Evolutionary conservation across 805 yeast species (phyloP).

Genomic region (Candida odintsovae): DNA sequence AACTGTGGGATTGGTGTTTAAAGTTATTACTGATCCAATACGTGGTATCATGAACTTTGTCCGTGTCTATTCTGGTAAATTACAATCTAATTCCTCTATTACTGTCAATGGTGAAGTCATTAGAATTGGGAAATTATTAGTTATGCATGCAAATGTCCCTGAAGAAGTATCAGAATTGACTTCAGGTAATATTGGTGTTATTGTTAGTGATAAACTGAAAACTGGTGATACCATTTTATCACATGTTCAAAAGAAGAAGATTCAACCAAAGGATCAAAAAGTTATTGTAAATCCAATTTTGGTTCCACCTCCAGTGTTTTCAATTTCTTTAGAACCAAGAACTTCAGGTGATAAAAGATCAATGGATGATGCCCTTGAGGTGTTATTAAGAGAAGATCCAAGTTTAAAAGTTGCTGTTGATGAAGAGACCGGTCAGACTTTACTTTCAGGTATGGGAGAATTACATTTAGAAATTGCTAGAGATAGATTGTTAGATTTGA

Average conservation of each 20-base stretch:
- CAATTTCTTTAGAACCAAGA: constrained; percentile 75
- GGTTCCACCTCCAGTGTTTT: constrained; percentile 91
- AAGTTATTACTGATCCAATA: constrained; percentile 79
- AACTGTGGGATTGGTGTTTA: constrained; percentile 82
- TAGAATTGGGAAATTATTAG: constrained; percentile 58
- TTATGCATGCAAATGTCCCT: constrained; percentile 87
- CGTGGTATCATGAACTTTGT: constrained; percentile 82
- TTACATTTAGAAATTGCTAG: constrained; percentile 84
- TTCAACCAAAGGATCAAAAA: constrained; percentile 36
- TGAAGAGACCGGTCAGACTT: constrained; percentile 84
- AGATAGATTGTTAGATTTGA: constrained; percentile 75
- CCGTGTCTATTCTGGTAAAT: constrained; percentile 79
- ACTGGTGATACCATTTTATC: constrained; percentile 90
- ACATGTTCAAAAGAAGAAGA: constrained; percentile 47
- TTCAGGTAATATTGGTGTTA: constrained; percentile 87
- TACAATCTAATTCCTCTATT: constrained; percentile 57
- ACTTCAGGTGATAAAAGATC: constrained; percentile 75
- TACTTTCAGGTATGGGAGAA: constrained; percentile 96
- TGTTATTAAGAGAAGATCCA: constrained; percentile 84
- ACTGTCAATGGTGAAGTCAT: constrained; percentile 65
- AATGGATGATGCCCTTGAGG: constrained; percentile 62
- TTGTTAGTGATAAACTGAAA: constrained; percentile 49
- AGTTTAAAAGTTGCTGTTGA: constrained; percentile 66
- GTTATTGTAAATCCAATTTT: constrained; percentile 66
- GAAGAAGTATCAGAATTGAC: constrained; percentile 57